Evolutionary conservation across 768 basidiomycete genomes (phyloP).

Genomic region (Rhodosporidiobolus sp.): DNA sequence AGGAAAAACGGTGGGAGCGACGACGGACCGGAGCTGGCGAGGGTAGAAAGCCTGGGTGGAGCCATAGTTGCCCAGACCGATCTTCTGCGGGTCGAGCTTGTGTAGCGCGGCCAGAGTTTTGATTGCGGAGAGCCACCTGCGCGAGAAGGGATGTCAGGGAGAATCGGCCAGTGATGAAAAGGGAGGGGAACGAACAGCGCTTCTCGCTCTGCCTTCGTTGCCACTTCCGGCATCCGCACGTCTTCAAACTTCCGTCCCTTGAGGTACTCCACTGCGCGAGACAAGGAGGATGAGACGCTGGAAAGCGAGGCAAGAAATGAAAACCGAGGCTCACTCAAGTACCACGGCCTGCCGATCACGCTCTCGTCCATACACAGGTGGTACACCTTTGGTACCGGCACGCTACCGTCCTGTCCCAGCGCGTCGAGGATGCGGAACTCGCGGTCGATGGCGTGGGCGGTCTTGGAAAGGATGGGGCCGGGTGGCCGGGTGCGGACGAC

Average conservation of each 20-base stretch:
- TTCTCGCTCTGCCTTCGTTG: slow-evolving; percentile 58
- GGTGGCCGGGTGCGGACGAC: slow-evolving; percentile 92
- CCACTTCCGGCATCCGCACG: slow-evolving; percentile 66
- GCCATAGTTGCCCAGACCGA: slow-evolving; percentile 71
- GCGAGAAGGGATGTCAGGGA: neutral
- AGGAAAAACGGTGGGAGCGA: neutral
- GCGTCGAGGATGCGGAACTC: slow-evolving; percentile 80
- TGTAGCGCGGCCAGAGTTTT: slow-evolving; percentile 66
- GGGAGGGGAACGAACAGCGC: slow-evolving; percentile 60
- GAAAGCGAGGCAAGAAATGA: neutral
- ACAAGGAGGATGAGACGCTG: rapidly evolving
- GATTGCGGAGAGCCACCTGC: slow-evolving; percentile 75
- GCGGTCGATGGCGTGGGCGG: slow-evolving; percentile 92
- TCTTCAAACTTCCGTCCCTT: slow-evolving; percentile 93
- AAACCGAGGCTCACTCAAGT: slow-evolving; percentile 56
- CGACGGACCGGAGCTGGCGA: slow-evolving; percentile 63
- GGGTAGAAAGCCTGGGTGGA: slow-evolving; percentile 80
- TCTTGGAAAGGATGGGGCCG: slow-evolving; percentile 78
- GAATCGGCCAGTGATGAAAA: neutral
- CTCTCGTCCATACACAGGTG: slow-evolving; percentile 68
- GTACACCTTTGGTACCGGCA: slow-evolving; percentile 83
- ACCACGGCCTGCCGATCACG: slow-evolving; percentile 85
- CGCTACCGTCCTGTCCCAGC: slow-evolving; percentile 70
- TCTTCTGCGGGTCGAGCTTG: slow-evolving; percentile 60
- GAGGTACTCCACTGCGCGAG: slow-evolving; percentile 68